Evolutionary conservation across 1,284 basidiomycete species (phyloP).

Genomic region (Ceratobasidium sp.): DNA sequence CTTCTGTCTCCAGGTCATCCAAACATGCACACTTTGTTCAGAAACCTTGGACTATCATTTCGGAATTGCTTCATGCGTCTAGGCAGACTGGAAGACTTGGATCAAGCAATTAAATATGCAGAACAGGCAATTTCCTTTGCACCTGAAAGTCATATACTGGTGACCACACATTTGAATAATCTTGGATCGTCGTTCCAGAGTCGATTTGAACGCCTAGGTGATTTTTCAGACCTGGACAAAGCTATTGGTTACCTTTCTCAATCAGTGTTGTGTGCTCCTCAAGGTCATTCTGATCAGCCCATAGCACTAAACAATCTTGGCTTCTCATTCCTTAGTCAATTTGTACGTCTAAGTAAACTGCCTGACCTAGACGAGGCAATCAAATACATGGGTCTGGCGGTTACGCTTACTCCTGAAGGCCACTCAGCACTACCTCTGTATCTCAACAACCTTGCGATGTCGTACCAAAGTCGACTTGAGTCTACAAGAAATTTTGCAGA

Average conservation of each 20-base stretch:
- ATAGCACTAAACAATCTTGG: neutral
- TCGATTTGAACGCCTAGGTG: neutral
- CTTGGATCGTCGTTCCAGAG: neutral
- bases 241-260: no score
- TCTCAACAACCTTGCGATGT: no score
- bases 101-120: neutral
- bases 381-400: no score
- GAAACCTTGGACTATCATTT: neutral
- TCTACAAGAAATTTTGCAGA: no score
- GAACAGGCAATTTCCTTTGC: neutral
- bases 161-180: neutral
- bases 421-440: no score
- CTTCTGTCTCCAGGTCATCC: neutral
- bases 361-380: no score
- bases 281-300: no score
- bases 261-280: no score
- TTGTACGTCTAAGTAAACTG: no score
- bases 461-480: no score
- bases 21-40: neutral
- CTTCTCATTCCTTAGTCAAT: neutral
- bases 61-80: neutral
- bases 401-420: no score
- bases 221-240: no score
- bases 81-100: neutral
- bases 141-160: neutral